Evolutionary conservation across 768 basidiomycete genomes (phyloP), one percentile per base, ranked within the genome.

Genomic region (Tubosaeta sp.): DNA sequence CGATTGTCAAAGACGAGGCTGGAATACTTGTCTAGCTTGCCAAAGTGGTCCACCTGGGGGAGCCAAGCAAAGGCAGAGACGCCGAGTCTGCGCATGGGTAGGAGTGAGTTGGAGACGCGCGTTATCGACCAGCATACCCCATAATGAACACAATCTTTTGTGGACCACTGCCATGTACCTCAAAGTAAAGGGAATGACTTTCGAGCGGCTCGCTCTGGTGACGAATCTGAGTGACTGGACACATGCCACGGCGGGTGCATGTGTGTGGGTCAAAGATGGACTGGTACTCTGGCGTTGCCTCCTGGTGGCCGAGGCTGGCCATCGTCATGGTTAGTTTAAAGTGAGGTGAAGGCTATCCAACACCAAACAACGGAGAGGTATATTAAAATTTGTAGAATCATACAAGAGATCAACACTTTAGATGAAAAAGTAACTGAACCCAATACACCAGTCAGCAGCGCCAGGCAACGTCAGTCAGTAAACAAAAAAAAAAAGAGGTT

Each of bases 1-100:
- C 91, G 78, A 65, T 93, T 91, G 67, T 92, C 91, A 62, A 92
- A 91, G 5, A 89, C 86, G 2, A 92, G 72, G 12, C 80, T 71
- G 1, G 81, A 76, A 60, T 85, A 86, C 31, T 80, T 71, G 12
- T 73, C 68, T 14, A 76, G 65, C n/a, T 62, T 67, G 8, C 76
- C 74, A 58, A 92, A 90, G 62, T 85, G 73, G 5, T 76, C 65
- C 3, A 91, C 84, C 64, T 91, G 88, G 1, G 71, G 61, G 0
- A 65, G 62, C 89, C 86, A 90, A 1, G 75, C 74, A 60, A 84
- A 88, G 5, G 76, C 81, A 56, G 72, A 82, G 49, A 76, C 74
- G 64, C 85, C 88, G 55, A 91, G 58, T 4, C 84, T 85, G 16
- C 4, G 10, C 12, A 42, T 5, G 29, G 22, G 3, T 55, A 57